Evolutionary conservation across 352 stramenopile genomes (phyloP).

Genomic region (Pythium dissotocum): DNA sequence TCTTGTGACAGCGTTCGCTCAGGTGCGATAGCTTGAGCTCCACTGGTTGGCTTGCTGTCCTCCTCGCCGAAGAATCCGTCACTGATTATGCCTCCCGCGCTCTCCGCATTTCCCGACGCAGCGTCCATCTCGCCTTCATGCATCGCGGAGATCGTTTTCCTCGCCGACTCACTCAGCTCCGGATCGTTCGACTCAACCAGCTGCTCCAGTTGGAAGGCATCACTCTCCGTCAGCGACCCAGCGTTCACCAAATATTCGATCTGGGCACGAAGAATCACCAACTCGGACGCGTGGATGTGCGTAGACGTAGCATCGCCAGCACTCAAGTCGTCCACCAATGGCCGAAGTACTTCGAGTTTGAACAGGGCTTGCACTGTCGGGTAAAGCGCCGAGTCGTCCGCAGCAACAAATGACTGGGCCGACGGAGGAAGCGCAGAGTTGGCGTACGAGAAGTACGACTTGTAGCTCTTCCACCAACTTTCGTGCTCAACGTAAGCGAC

Average conservation of each 20-base stretch:
- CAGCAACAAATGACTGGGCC: conserved; percentile 2
- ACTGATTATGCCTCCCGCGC: conserved; percentile 30
- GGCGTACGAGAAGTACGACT: conserved; percentile 39
- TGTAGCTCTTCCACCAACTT: conserved; percentile 76
- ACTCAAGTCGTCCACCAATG: background rate
- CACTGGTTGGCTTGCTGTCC: background rate
- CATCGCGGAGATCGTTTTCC: conserved; percentile 63
- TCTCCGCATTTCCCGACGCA: conserved; percentile 15
- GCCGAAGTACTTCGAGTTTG: conserved; percentile 16
- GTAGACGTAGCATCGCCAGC: background rate
- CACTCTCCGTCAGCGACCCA: conserved; percentile 54
- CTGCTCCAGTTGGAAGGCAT: conserved; percentile 74
- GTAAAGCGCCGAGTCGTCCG: conserved; percentile 34
- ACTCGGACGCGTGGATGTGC: conserved; percentile 12
- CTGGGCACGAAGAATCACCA: conserved; percentile 68
- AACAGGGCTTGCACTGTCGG: conserved; percentile 35
- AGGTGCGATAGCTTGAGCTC: background rate
- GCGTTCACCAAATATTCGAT: conserved; percentile 77
- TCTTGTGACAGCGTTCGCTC: conserved; percentile 30
- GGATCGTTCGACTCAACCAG: conserved; percentile 57
- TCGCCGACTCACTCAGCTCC: conserved; percentile 43
- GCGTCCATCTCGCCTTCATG: conserved; percentile 53
- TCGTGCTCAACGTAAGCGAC: conserved; percentile 40
- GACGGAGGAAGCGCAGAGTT: conserved; percentile 20
- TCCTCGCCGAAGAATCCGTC: conserved; percentile 35